phyloP scores from a whole-genome alignment of 768 basidiomycete species.

The Trametes gibbosa region DNA sequence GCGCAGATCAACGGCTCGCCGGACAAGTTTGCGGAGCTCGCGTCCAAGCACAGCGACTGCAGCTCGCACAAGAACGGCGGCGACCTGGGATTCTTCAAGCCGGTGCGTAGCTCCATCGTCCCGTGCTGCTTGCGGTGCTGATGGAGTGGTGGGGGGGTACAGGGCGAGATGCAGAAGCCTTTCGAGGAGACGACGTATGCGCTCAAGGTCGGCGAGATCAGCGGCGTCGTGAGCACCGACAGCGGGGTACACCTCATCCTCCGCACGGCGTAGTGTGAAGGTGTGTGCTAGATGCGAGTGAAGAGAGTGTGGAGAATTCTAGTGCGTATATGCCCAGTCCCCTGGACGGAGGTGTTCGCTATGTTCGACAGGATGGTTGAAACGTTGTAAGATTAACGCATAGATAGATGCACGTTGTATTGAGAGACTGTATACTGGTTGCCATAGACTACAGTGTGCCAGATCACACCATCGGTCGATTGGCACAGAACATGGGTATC shows the following conservation, averaged over 20 bases:
- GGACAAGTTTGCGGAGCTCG: constrained; percentile 74
- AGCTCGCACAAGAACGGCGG: constrained; percentile 79
- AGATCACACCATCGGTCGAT: no score
- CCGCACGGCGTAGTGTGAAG: constrained; percentile 54
- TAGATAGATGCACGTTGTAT: no score
- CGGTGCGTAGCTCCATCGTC: constrained; percentile 18
- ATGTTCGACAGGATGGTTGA: background rate
- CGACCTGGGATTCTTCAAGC: constrained; percentile 85
- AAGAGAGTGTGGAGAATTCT: background rate
- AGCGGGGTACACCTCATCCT: constrained; percentile 94
- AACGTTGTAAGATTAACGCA: no score
- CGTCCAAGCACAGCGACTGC: constrained; percentile 80
- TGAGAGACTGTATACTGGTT: no score
- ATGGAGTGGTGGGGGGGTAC: background rate
- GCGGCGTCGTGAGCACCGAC: constrained; percentile 82
- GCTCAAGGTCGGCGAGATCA: constrained; percentile 71
- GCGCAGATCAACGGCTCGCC: constrained; percentile 49
- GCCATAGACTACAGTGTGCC: no score
- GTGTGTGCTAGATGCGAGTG: background rate
- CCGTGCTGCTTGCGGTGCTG: background rate
- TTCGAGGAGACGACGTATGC: constrained; percentile 89
- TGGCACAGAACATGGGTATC: no score
- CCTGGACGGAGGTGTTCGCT: background rate
- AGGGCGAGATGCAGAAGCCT: constrained; percentile 93
- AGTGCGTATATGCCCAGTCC: background rate